Base-by-base conservation (phyloP, 176 grass and related monocot genomes). In the Phragmites australis region DNA sequence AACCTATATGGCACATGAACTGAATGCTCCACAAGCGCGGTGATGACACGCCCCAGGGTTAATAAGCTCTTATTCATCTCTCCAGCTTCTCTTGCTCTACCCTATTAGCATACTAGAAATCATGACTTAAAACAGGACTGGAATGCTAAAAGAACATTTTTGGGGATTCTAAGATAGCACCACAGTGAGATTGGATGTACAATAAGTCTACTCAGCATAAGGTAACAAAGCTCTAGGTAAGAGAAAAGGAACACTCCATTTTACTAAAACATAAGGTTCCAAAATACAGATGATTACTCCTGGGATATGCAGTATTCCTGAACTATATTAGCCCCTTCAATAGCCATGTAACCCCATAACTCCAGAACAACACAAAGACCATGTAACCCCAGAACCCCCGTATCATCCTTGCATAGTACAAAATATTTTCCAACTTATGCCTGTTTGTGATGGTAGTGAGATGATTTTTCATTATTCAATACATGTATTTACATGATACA, bases 51-150 rank as follows among this genome's bases (percentile, higher is more conserved):
- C 21, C 94, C 94, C 44, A 97, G 82, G 74, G 94, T 97, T 82
- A 97, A 81, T 78, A 97, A 75, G 82, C 94, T 93, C 84, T 97
- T 97, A 74, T 97, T 97, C 83, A 91, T 74, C 69, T 97, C 94
- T 48, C 94, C 94, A 16, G 94, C 70, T 81, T 97, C 94, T 85
- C 91, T 97, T 83, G 89, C 94, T 86, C 88, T 93, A 77, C 82
- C 86, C 94, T 97, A 83, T 74, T 16, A 91, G 34, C 68, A 82
- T 86, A 65, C 9, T 46, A 47, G n/a, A 88, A 70, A 89, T 83
- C 10, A 82, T 77, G 44, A 85, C 44, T 81, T 81, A 55, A 80
- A 81, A 74, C 52, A 37, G 41, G n/a, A 82, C 19, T 84, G 44
- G 26, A 75, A 74, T 34, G 69, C 60, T 1, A 42, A 53, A 78